Evolutionary conservation across 2,329 filamentous ascomycete genomes (phyloP).

Genomic region (Ophiognomonia clavigignenti-juglandacearum): DNA sequence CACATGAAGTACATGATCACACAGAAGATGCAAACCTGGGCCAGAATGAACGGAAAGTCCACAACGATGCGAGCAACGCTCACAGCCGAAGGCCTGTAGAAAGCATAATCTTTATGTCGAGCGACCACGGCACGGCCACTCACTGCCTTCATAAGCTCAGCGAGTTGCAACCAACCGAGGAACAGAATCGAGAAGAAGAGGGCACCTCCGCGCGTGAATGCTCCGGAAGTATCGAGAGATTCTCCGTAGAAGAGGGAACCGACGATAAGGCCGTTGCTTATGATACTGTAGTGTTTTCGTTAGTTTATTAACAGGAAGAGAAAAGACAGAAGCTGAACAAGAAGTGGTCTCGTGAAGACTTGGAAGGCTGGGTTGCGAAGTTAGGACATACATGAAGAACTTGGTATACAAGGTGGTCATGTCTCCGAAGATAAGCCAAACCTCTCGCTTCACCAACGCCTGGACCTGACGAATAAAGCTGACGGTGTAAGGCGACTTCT

Average conservation of each 20-base stretch:
- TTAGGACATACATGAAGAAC: constrained; percentile 58
- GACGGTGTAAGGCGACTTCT: constrained; percentile 72
- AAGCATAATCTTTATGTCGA: constrained; percentile 43
- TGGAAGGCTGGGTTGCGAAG: too few species aligned
- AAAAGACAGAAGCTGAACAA: too few species aligned
- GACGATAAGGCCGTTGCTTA: constrained; percentile 69
- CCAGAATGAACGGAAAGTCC: constrained; percentile 58
- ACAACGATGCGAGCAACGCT: constrained; percentile 51
- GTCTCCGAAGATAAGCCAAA: constrained; percentile 75
- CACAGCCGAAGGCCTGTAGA: constrained; percentile 51
- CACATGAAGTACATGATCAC: constrained; percentile 75
- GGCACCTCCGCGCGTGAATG: constrained; percentile 50
- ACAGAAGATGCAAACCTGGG: constrained; percentile 64
- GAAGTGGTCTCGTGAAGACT: too few species aligned
- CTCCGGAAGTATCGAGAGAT: constrained; percentile 51
- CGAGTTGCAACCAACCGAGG: constrained; percentile 62
- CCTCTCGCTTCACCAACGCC: constrained; percentile 65
- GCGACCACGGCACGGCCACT: constrained; percentile 59
- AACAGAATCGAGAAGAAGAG: constrained; percentile 51
- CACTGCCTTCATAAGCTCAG: constrained; percentile 74
- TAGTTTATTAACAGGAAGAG: too few species aligned
- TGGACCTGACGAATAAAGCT: constrained; percentile 67
- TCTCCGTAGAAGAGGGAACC: constrained; percentile 75
- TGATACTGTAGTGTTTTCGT: constrained; percentile 35
- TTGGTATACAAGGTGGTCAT: constrained; percentile 72